Conservation (phyloP, 1,284 basidiomycete species). For the Rhodotorula glutinis region DNA sequence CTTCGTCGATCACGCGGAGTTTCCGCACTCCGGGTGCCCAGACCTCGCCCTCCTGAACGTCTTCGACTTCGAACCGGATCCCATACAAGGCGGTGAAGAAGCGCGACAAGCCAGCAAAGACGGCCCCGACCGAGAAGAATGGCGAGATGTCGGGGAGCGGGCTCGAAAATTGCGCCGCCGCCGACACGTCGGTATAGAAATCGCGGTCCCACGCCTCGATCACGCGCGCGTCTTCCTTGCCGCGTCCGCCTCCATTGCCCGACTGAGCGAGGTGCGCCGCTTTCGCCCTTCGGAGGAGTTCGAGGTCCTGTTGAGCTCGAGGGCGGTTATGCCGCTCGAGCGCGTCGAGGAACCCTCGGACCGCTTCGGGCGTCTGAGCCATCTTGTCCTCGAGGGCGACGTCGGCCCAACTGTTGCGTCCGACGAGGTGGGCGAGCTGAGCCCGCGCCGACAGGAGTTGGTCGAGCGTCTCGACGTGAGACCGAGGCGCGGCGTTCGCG, state of each 20-base stretch:
- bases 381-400: conserved; percentile 88
- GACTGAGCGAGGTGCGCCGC: conserved; percentile 51
- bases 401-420: conserved; percentile 74
- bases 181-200: conserved; percentile 58
- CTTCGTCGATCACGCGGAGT: conserved; percentile 86
- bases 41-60: conserved; percentile 76
- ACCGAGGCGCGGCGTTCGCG: conserved; percentile 50
- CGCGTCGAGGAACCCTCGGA: conserved; percentile 73
- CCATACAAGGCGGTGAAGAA: conserved; percentile 85
- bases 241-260: conserved; percentile 6
- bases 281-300: conserved; percentile 68
- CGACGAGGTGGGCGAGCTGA: conserved; percentile 74
- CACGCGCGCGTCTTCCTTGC: conserved; percentile 9
- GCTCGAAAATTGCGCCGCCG: conserved; percentile 3
- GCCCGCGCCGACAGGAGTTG: conserved; percentile 69
- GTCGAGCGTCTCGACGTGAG: conserved; percentile 71
- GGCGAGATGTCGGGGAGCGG: conserved; percentile 59
- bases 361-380: conserved; percentile 86
- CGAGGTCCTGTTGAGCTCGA: conserved; percentile 68
- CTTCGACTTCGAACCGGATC: conserved; percentile 65
- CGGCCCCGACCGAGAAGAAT: conserved; percentile 71
- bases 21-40: conserved; percentile 83
- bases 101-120: conserved; percentile 79
- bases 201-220: conserved; percentile 92
- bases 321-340: conserved; percentile 72